phyloP scores from a whole-genome alignment of 2,329 filamentous ascomycete species.

The Sarocladium oryzae region DNA sequence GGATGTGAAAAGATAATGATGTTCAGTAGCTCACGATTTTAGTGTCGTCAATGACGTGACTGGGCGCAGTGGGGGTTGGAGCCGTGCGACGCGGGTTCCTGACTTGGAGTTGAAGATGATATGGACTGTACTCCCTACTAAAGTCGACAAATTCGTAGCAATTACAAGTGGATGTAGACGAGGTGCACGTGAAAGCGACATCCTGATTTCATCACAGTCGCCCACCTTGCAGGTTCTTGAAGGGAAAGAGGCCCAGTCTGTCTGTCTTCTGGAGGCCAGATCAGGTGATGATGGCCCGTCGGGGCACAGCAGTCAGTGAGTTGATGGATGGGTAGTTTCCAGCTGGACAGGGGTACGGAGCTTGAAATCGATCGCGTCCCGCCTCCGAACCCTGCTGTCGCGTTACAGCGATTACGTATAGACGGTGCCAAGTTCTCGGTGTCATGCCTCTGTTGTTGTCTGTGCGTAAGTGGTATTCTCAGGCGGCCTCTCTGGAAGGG shows the following conservation, averaged over 20 bases:
- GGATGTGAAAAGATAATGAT: conserved; percentile 1
- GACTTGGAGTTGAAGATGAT: no score
- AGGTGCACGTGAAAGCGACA: no score
- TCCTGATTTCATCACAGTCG: background rate
- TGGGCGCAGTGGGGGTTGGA: no score
- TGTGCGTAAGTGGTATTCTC: no score
- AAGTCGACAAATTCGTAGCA: no score
- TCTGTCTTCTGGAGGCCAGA: background rate
- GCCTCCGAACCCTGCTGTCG: conserved; percentile 1
- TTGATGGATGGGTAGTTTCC: background rate
- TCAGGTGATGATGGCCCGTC: background rate
- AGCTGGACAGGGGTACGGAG: conserved; percentile 7
- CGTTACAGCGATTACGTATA: conserved; percentile 5
- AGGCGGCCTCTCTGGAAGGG: no score
- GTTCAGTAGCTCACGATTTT: background rate
- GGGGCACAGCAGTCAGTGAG: background rate
- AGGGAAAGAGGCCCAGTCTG: background rate
- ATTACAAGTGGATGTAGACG: no score
- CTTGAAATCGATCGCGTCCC: conserved; percentile 7
- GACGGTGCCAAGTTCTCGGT: conserved; percentile 6
- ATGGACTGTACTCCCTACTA: no score
- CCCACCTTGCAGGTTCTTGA: background rate
- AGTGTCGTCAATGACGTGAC: background rate
- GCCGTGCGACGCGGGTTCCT: no score
- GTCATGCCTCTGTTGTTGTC: background rate